phyloP scores from a whole-genome alignment of 129 eudicot species.

The Oenanthe sinensis region DNA sequence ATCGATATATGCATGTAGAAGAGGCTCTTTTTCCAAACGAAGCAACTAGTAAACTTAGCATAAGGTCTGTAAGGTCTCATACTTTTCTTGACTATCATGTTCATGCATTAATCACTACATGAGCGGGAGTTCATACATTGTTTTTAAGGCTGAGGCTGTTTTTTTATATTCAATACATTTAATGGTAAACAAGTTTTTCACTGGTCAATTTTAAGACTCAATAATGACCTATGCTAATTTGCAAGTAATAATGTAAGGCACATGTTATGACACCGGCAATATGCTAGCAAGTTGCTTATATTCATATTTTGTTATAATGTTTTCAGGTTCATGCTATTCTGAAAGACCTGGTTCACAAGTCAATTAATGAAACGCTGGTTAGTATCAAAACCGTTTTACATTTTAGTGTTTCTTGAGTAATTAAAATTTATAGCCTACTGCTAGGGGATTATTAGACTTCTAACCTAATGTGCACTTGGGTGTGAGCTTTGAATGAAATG shows the following conservation, averaged over 20 bases:
- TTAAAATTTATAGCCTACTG: background rate
- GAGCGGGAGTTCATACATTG: background rate
- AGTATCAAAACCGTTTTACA: constrained; percentile 18
- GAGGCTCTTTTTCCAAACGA: background rate
- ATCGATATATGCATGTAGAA: background rate
- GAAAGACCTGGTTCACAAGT: constrained; percentile 83
- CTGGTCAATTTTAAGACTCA: background rate
- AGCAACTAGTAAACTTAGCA: background rate
- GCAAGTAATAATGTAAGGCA: background rate
- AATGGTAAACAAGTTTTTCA: background rate
- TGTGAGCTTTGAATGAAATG: background rate
- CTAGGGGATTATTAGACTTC: background rate
- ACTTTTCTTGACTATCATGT: background rate
- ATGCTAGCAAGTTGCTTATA: background rate
- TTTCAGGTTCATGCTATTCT: constrained; percentile 81
- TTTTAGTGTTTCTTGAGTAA: background rate
- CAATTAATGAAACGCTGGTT: constrained; percentile 76
- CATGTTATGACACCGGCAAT: background rate
- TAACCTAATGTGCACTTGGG: background rate
- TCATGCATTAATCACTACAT: background rate
- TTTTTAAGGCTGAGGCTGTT: background rate
- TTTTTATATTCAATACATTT: background rate
- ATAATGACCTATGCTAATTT: background rate
- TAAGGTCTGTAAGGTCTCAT: background rate
- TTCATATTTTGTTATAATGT: constrained; percentile 1